Conservation (phyloP, 495 filamentous ascomycete genomes). For the Neurospora sp. region DNA sequence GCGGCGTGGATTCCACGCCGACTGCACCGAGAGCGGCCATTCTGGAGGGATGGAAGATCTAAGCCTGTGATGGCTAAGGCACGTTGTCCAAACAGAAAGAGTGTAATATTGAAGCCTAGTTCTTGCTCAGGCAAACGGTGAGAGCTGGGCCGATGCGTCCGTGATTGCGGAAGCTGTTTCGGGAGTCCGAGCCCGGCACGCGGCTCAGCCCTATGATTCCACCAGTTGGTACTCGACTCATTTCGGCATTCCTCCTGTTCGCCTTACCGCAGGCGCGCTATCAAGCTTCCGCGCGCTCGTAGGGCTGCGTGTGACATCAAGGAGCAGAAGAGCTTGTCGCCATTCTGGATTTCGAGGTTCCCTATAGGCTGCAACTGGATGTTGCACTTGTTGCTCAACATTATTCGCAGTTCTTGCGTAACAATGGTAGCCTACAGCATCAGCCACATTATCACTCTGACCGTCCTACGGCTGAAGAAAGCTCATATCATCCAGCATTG, state of each 20-base stretch:
- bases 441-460: background rate
- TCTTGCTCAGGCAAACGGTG: background rate
- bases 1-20: background rate
- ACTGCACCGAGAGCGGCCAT: background rate
- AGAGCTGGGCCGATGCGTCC: background rate
- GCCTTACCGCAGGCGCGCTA: background rate
- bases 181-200: background rate
- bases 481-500: slow-evolving; percentile 1
- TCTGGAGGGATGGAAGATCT: background rate
- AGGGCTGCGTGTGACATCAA: background rate
- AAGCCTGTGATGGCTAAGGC: background rate
- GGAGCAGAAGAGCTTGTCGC: background rate
- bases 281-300: background rate
- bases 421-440: background rate
- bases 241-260: background rate
- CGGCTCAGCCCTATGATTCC: background rate
- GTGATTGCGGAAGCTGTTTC: background rate
- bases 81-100: background rate
- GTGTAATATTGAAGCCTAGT: background rate
- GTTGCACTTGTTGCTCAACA: background rate
- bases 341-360: background rate
- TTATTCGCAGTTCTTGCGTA: background rate
- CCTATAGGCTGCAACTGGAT: background rate
- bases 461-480: background rate
- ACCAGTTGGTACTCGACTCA: background rate